Percentiles rank a stretch among this genome's conserved stretches.
Evolutionary conservation across 345 rosid genomes (phyloP).

Genomic region (Eucalyptus sideroxylon): DNA sequence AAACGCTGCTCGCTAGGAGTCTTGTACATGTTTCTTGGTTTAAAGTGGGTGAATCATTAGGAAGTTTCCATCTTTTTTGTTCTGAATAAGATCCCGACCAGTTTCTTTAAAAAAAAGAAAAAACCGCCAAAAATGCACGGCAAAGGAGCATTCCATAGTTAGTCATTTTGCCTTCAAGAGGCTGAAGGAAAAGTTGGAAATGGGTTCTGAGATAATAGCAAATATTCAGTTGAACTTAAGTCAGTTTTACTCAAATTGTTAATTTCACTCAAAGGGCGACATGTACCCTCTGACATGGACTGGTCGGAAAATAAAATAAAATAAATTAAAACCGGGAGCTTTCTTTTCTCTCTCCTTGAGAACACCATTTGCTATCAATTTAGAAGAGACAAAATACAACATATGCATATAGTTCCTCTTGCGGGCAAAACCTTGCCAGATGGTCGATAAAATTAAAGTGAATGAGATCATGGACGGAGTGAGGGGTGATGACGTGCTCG

Average conservation of each 20-base stretch:
- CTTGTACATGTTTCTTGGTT: background rate
- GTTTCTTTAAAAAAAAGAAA: background rate
- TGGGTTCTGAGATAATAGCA: fast-evolving
- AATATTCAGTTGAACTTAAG: background rate
- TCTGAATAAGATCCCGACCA: background rate
- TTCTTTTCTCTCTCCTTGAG: background rate
- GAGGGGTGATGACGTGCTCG: background rate
- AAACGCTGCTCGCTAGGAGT: background rate
- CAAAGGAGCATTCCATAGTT: background rate
- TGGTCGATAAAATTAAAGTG: background rate
- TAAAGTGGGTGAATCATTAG: background rate
- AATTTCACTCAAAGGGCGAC: fast-evolving
- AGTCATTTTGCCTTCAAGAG: background rate
- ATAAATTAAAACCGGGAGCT: fast-evolving
- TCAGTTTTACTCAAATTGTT: background rate
- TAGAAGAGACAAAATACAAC: no score
- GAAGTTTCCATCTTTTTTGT: background rate
- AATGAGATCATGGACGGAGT: background rate
- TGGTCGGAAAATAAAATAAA: fast-evolving
- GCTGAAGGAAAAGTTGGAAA: background rate
- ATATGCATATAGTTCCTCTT: no score
- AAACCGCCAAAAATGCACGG: background rate
- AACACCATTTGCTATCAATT: no score
- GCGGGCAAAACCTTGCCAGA: background rate
- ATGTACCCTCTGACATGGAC: background rate